phyloP scores from a whole-genome alignment of 2,329 filamentous ascomycete species.

The Geosmithia morbida region DNA sequence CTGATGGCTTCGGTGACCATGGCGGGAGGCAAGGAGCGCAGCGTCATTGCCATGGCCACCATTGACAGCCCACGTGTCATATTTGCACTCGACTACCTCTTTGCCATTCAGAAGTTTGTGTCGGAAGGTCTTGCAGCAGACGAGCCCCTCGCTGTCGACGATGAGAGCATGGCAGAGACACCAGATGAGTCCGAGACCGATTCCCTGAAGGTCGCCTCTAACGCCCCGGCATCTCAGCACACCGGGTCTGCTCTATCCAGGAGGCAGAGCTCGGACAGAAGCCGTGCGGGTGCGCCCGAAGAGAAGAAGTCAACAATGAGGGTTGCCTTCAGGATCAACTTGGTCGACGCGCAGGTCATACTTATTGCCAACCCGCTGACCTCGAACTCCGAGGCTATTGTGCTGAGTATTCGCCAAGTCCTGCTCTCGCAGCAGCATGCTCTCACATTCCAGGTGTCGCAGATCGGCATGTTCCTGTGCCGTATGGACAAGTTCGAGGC shows the following conservation, averaged over 20 bases:
- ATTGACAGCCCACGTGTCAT: conserved; percentile 92
- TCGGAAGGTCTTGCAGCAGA: conserved; percentile 51
- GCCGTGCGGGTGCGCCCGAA: neutral
- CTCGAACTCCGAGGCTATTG: conserved; percentile 85
- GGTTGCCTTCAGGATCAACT: conserved; percentile 78
- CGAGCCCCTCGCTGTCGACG: conserved; percentile 25
- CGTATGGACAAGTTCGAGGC: conserved; percentile 97
- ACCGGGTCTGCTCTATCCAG: conserved; percentile 12
- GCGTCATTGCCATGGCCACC: conserved; percentile 79
- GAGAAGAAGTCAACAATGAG: conserved; percentile 35
- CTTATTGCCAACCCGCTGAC: conserved; percentile 90
- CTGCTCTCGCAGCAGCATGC: conserved; percentile 89
- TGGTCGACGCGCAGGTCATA: conserved; percentile 93
- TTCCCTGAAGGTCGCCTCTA: conserved; percentile 34
- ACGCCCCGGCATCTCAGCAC: conserved; percentile 18
- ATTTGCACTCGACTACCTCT: conserved; percentile 89
- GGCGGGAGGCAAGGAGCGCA: conserved; percentile 67
- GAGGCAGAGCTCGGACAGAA: conserved; percentile 7
- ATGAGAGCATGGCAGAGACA: conserved; percentile 39
- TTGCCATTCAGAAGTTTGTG: conserved; percentile 76
- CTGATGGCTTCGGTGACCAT: conserved; percentile 97
- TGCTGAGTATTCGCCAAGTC: conserved; percentile 86
- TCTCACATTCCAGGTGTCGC: conserved; percentile 80
- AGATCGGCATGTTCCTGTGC: conserved; percentile 96
- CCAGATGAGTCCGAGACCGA: conserved; percentile 45